These are phyloP conservation scores for Asterella californica DNA, from an alignment of 225 moss, liverwort and hornwort genomes.

Conservation along the genomic window DNA sequence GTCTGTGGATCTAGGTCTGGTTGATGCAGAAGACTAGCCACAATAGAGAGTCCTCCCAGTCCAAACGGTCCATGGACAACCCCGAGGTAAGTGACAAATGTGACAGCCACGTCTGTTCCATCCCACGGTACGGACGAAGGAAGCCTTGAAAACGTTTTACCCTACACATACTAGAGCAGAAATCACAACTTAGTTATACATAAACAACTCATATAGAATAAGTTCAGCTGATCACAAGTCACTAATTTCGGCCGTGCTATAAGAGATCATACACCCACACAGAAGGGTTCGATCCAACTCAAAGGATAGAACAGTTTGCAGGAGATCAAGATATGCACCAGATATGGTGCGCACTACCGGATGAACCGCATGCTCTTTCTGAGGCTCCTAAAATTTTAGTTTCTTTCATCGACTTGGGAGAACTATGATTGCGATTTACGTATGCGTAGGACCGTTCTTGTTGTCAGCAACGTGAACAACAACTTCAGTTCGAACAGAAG, in stretches of 20 bases:
- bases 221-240: background rate
- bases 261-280: too few species aligned
- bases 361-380: too few species aligned
- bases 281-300: background rate
- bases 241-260: too few species aligned
- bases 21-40: conserved; percentile 50
- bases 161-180: conserved; percentile 30
- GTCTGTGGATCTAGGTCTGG: conserved; percentile 44
- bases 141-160: conserved; percentile 49
- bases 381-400: too few species aligned
- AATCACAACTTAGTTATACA: too few species aligned
- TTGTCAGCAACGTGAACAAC: too few species aligned
- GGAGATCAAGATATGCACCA: background rate
- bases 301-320: too few species aligned
- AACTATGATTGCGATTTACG: too few species aligned
- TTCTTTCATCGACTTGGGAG: too few species aligned
- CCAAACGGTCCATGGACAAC: conserved; percentile 62
- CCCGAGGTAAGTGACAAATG: conserved; percentile 59
- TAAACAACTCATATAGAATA: too few species aligned
- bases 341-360: background rate
- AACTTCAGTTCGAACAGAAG: too few species aligned
- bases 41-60: conserved; percentile 58
- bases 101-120: conserved; percentile 44
- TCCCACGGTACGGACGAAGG: conserved; percentile 53
- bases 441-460: too few species aligned